phyloP scores from a whole-genome alignment of 2,329 filamentous ascomycete genomes.

The Cadophora luteo-olivacea region DNA sequence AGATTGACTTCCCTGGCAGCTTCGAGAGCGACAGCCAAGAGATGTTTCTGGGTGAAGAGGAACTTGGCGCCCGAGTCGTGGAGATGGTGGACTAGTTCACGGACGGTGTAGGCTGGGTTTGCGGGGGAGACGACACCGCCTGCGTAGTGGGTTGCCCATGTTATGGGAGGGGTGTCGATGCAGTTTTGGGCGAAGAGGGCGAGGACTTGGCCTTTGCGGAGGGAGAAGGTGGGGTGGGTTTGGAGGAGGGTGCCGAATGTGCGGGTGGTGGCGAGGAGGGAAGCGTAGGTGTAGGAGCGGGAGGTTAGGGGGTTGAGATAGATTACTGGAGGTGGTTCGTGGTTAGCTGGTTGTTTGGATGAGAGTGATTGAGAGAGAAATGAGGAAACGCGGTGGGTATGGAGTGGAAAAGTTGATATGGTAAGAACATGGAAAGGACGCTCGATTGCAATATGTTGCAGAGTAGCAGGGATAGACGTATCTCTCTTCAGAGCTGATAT shows the following conservation, averaged over 20 bases:
- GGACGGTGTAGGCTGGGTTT: conserved; percentile 82
- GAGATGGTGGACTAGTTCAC: conserved; percentile 83
- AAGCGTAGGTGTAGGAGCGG: conserved; percentile 69
- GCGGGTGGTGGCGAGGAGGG: conserved; percentile 67
- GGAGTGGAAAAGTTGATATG: no score
- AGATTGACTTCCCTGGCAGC: conserved; percentile 75
- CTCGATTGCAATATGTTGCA: no score
- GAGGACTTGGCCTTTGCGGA: conserved; percentile 65
- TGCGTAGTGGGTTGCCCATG: conserved; percentile 80
- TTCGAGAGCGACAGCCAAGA: conserved; percentile 66
- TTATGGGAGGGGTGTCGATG: conserved; percentile 79
- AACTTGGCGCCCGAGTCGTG: conserved; percentile 76
- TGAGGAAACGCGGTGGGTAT: no score
- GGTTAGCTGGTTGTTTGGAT: neutral
- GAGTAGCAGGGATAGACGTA: no score
- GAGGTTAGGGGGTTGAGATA: conserved; percentile 60
- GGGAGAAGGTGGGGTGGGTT: conserved; percentile 14
- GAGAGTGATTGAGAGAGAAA: neutral
- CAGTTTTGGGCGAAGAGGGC: conserved; percentile 82
- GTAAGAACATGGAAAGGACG: no score
- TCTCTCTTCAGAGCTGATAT: no score
- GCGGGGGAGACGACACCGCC: conserved; percentile 80
- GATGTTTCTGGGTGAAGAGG: conserved; percentile 72
- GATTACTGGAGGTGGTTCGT: conserved; percentile 18
- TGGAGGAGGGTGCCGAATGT: conserved; percentile 81